phyloP scores from a whole-genome alignment of 352 stramenopile genomes.

The Pythium aristosporum region DNA sequence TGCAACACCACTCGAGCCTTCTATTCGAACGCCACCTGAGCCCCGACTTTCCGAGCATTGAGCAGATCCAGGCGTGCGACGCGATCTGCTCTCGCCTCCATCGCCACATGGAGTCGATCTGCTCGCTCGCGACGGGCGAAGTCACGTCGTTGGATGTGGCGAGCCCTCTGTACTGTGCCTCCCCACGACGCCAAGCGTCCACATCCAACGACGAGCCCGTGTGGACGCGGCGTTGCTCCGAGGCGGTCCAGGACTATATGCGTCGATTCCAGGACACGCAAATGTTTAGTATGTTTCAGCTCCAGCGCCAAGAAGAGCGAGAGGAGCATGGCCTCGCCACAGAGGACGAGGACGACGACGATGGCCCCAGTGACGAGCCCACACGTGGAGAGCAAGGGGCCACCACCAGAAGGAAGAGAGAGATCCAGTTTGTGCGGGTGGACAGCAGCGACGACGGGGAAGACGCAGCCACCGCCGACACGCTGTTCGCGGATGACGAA shows the following conservation, averaged over 20 bases:
- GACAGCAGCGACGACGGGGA: constrained; percentile 18
- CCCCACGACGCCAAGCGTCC: constrained; percentile 10
- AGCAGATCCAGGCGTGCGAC: constrained; percentile 73
- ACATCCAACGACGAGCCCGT: background rate
- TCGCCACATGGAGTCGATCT: constrained; percentile 61
- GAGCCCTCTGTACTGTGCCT: constrained; percentile 24
- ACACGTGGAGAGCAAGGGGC: background rate
- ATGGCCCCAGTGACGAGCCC: constrained; percentile 4
- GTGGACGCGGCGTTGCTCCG: constrained; percentile 38
- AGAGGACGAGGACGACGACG: constrained; percentile 24
- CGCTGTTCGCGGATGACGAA: constrained; percentile 15
- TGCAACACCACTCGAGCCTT: constrained; percentile 46
- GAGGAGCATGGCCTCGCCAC: constrained; percentile 15
- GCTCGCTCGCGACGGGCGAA: constrained; percentile 43
- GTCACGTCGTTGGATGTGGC: constrained; percentile 21
- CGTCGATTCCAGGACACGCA: constrained; percentile 70
- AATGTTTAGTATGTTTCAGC: constrained; percentile 79
- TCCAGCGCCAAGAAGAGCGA: constrained; percentile 41
- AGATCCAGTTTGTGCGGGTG: background rate
- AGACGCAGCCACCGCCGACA: constrained; percentile 12
- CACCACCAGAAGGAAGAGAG: background rate
- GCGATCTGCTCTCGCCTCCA: constrained; percentile 64
- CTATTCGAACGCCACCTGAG: constrained; percentile 58
- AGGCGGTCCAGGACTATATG: constrained; percentile 60
- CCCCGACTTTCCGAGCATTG: constrained; percentile 62